Evolutionary conservation across 257 asterid species (phyloP).

Genomic region (Linderniella brevidens): DNA sequence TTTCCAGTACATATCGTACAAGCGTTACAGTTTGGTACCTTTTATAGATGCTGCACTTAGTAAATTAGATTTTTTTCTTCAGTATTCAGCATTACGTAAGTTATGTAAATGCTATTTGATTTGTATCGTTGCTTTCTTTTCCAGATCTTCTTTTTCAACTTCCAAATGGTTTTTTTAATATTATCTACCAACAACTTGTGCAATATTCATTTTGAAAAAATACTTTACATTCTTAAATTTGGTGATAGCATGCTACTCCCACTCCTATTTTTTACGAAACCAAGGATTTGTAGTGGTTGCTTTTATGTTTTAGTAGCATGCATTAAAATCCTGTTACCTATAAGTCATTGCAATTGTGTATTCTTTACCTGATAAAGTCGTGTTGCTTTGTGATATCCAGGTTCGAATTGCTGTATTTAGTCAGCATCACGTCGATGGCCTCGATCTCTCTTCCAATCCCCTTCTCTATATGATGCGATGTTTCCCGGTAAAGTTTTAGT

Average conservation of each 20-base stretch:
- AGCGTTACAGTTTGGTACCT: neutral
- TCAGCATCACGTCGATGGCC: slow-evolving; percentile 96
- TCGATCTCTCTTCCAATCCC: slow-evolving; percentile 96
- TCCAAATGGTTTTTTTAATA: no score
- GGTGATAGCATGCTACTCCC: slow-evolving; percentile 3
- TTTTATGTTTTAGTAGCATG: neutral
- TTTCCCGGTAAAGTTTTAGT: slow-evolving; percentile 56
- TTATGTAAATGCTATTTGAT: no score
- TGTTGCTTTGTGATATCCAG: slow-evolving; percentile 19
- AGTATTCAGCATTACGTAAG: no score
- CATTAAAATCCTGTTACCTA: neutral
- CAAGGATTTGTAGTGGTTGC: slow-evolving; percentile 5
- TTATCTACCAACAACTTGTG: no score
- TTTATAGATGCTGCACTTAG: no score
- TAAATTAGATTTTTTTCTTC: no score
- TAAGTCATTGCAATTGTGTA: neutral
- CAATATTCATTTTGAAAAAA: neutral
- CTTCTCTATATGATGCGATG: slow-evolving; percentile 98
- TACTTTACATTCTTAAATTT: no score
- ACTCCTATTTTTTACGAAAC: slow-evolving; percentile 4
- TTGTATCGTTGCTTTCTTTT: no score
- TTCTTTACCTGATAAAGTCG: slow-evolving; percentile 3
- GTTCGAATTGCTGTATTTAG: slow-evolving; percentile 93
- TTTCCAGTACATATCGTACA: neutral
- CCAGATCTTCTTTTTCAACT: no score